Evolutionary conservation across 1,139 yeast genomes (phyloP), one percentile per base, ranked within the genome.

Genomic region (Saccharomycopsis hybrid): DNA sequence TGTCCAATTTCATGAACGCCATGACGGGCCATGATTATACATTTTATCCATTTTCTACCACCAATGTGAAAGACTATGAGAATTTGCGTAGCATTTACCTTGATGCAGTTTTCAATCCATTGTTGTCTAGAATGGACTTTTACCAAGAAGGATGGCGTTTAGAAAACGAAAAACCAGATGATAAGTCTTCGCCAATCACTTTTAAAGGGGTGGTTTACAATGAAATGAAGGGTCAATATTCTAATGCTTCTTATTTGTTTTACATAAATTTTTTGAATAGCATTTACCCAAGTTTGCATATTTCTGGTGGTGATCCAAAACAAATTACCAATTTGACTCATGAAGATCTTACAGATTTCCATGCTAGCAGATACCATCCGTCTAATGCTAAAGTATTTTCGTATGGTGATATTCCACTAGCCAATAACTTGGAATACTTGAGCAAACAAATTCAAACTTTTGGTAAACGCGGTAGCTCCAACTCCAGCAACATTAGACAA

Each of bases 1-100:
- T 92, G 60, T 83, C 97, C 40, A 92, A 88, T 65, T 92, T 89
- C 66, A 92, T 92, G 99, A 92, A 92, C 64, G 99, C 99, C 11
- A 87, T 92, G 96, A 92, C 99, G 0, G 98, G 96, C 18, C 90
- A 86, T 58, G 97, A 92, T 65, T 89, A 88, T 62, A 92, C 98
- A 0, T 90, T 82, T 65, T 92, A 86, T 60, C 98, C 99, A 3
- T 92, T 92, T 72, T 89, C 97, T 28, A 92, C 98, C 1, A 90
- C 97, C 3, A 92, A 92, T 63, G 66, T 68, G 42, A 78, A 78
- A 53, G 99, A 92, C 64, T 92, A 78, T 64, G 76, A 76, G 38
- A 94, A 92, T 61, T 73, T 92, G 62, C 83, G 90, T 78, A 85
- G 82, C 55, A 95, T 92, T 5, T 92, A 94, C 63, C 72, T 90